These are phyloP conservation scores for Gossypium thurberi DNA, from an alignment of 345 rosid genomes.

Conservation along the genomic window DNA sequence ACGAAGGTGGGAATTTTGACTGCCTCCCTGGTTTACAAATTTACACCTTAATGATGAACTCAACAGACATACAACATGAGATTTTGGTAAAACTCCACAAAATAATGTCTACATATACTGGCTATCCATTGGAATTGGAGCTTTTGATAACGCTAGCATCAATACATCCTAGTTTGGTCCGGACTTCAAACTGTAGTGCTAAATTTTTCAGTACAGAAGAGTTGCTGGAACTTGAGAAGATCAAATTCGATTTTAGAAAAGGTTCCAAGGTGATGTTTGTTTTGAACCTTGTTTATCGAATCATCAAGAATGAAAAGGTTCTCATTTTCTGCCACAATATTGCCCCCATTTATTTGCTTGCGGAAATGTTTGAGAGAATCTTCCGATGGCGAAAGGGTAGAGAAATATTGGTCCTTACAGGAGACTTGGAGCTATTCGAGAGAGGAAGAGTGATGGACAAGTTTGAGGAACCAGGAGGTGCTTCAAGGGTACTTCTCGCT, in stretches of 20 bases:
- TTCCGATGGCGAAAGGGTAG: constrained; percentile 72
- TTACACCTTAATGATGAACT: constrained; percentile 83
- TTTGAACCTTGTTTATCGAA: constrained; percentile 70
- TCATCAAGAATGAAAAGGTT: constrained; percentile 64
- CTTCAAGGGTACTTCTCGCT: constrained; percentile 62
- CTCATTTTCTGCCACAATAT: constrained; percentile 90
- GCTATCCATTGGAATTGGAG: constrained; percentile 81
- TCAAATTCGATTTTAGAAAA: constrained; percentile 48
- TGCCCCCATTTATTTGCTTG: constrained; percentile 66
- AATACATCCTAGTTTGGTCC: constrained; percentile 79
- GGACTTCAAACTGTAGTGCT: constrained; percentile 54
- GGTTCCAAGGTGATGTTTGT: constrained; percentile 94
- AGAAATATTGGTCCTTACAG: constrained; percentile 69
- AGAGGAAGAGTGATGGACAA: constrained; percentile 75
- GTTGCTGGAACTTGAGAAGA: constrained; percentile 47
- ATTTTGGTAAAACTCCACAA: constrained; percentile 53
- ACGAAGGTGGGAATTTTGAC: constrained; percentile 63
- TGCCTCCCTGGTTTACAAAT: constrained; percentile 85
- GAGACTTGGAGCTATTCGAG: constrained; percentile 84
- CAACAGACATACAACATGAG: constrained; percentile 60
- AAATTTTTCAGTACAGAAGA: constrained; percentile 50
- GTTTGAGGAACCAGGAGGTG: constrained; percentile 66
- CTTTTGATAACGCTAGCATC: constrained; percentile 82
- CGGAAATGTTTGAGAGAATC: constrained; percentile 58
- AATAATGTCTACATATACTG: constrained; percentile 49